phyloP scores from a whole-genome alignment of 2,329 filamentous ascomycete species.

The Colletotrichum sublineola region DNA sequence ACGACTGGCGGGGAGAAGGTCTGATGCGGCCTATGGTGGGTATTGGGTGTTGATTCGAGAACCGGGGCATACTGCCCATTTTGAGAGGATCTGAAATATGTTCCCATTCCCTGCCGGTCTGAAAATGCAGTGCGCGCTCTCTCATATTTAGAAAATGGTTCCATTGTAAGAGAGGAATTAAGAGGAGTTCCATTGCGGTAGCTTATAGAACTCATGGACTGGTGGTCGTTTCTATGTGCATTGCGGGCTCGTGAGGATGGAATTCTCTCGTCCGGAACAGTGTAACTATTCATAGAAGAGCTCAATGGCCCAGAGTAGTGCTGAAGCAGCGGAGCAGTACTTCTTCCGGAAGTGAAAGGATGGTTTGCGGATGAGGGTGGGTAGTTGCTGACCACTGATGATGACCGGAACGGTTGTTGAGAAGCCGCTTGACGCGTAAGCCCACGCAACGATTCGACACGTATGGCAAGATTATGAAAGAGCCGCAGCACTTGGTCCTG shows the following conservation, averaged over 20 bases:
- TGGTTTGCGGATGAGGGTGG: not conserved
- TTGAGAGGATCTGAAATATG: not conserved
- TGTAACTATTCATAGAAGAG: not conserved
- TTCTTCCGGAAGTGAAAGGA: not conserved
- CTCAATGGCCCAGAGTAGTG: not conserved
- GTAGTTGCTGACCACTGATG: not conserved
- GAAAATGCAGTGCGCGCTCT: slow-evolving; percentile 2
- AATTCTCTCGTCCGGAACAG: not conserved
- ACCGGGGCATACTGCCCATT: not conserved
- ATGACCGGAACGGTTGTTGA: slow-evolving; percentile 4
- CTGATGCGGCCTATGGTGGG: not conserved
- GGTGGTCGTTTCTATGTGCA: not conserved
- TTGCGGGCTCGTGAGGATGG: not conserved
- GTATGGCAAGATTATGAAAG: slow-evolving; percentile 3
- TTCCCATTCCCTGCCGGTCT: not conserved
- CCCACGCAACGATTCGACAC: not conserved
- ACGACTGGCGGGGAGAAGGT: not conserved
- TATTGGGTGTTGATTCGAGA: not conserved
- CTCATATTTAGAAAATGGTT: not conserved
- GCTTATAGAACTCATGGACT: not conserved
- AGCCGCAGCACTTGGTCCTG: slow-evolving; percentile 2
- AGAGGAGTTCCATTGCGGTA: not conserved
- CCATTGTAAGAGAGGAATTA: not conserved
- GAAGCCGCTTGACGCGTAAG: slow-evolving; percentile 1
- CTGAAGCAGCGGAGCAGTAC: not conserved